Evolutionary conservation across 2,329 filamentous ascomycete genomes (phyloP), one percentile per base, ranked within the genome.

Genomic region (Aspergillus pseudotamarii): DNA sequence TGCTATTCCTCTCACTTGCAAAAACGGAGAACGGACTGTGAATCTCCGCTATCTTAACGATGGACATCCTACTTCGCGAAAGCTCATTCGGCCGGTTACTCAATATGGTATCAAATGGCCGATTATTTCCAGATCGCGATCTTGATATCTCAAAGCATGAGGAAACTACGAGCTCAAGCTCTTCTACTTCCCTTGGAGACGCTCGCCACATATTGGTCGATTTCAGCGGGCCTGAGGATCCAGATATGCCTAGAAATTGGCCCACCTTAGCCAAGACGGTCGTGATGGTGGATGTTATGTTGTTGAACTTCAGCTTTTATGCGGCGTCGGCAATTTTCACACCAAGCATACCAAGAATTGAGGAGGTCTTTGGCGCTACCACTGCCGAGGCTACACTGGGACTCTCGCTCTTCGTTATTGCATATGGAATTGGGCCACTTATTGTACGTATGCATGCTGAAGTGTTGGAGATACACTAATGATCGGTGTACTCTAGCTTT

Each of bases 341-440:
- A 0, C 75, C 82, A 8, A 81, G 80, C 12, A 75, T 76, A 36
- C 68, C 72, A 32, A 84, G 84, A 9, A 79, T 90, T 19, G 83
- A 84, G 72, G 65, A 76, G 10, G 77, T 79, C 21, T 90, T 89
- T 66, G 80, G 81, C 34, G 83, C 89, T 46, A 79, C 79, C 26
- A 73, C 80, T 34, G 78, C 84, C 11, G 79, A 83, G 11, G 85
- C 86, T 2, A 83, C 84, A 0, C 79, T 90, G 0, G 87, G 86
- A 0, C 79, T 90, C 6, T 83, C 86, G 0, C 81, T 90, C 62
- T 90, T 89, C 70, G 87, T 90, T 1, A 76, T 89, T 0, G 88
- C 86, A 1, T 88, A 72, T 48, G 66, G 66, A 4, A 64, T 68
- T 43, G 66, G 66, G 6, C 64, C 64, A 32, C 46, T 67, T 6